These are phyloP conservation scores for Letharia lupina DNA, from an alignment of 495 filamentous ascomycete genomes.

Conservation along the genomic window DNA sequence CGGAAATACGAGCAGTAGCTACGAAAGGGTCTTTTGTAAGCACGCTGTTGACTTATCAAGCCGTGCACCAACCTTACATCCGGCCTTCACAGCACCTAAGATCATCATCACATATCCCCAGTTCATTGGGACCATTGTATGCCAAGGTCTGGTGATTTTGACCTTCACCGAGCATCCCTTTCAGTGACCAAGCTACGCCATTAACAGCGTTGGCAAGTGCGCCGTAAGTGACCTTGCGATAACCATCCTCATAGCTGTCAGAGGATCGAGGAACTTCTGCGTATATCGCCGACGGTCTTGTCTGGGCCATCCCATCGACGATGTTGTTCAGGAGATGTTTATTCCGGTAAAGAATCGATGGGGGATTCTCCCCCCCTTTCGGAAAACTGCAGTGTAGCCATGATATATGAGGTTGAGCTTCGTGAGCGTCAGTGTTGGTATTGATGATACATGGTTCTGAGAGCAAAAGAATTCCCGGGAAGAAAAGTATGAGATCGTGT, in stretches of 20 bases:
- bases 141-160: slow-evolving; percentile 28
- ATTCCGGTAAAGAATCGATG: not conserved
- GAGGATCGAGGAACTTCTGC: slow-evolving; percentile 32
- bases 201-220: slow-evolving; percentile 14
- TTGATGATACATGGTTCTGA: no score
- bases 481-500: no score
- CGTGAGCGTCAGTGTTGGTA: no score
- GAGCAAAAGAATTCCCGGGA: no score
- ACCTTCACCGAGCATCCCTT: slow-evolving; percentile 28
- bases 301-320: slow-evolving; percentile 35
- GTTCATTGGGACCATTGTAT: slow-evolving; percentile 40
- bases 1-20: slow-evolving; percentile 31
- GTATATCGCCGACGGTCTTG: slow-evolving; percentile 32
- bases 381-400: not conserved
- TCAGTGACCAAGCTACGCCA: slow-evolving; percentile 31
- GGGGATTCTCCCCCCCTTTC: not conserved
- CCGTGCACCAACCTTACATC: slow-evolving; percentile 32
- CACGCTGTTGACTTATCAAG: slow-evolving; percentile 16
- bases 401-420: not conserved
- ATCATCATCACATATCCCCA: slow-evolving; percentile 34
- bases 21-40: not conserved
- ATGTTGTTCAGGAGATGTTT: slow-evolving; percentile 26
- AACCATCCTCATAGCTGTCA: slow-evolving; percentile 22
- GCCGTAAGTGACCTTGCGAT: not conserved
- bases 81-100: slow-evolving; percentile 39